Conservation (phyloP, 768 basidiomycete genomes). For the Amanita subjunquillea region DNA sequence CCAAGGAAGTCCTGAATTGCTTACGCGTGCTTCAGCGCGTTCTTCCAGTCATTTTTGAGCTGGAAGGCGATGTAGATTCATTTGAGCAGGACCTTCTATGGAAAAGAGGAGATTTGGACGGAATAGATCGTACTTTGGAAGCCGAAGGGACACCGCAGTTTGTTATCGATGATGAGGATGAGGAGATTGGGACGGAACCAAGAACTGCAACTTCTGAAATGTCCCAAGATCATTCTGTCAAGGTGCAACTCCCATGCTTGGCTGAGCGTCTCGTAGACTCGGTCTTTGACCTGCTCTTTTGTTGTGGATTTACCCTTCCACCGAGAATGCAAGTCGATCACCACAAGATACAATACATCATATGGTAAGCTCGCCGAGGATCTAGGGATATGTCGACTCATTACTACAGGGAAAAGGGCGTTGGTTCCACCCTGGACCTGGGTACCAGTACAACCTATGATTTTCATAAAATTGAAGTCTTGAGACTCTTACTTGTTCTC, state of each 20-base stretch:
- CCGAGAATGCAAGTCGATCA: slow-evolving; percentile 66
- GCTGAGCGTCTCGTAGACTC: slow-evolving; percentile 74
- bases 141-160: slow-evolving; percentile 48
- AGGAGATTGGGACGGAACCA: slow-evolving; percentile 8
- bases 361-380: slow-evolving; percentile 56
- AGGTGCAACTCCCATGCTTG: slow-evolving; percentile 58
- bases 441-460: slow-evolving; percentile 58
- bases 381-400: neutral
- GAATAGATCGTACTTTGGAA: slow-evolving; percentile 13
- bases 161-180: slow-evolving; percentile 74
- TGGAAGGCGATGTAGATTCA: slow-evolving; percentile 56
- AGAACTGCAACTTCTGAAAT: slow-evolving; percentile 2
- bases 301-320: slow-evolving; percentile 89
- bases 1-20: slow-evolving; percentile 86
- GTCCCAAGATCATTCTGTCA: slow-evolving; percentile 14
- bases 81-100: slow-evolving; percentile 81
- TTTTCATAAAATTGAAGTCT: slow-evolving; percentile 77
- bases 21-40: slow-evolving; percentile 84
- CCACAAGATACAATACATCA: slow-evolving; percentile 78
- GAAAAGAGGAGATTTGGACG: slow-evolving; percentile 50
- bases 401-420: slow-evolving; percentile 76
- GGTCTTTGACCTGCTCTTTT: slow-evolving; percentile 81
- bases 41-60: slow-evolving; percentile 82
- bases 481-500: slow-evolving; percentile 80
- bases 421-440: slow-evolving; percentile 77